Evolutionary conservation across 1,139 yeast species (phyloP), one percentile per base, ranked within the genome.

Genomic region (Meyerozyma elateridarum): DNA sequence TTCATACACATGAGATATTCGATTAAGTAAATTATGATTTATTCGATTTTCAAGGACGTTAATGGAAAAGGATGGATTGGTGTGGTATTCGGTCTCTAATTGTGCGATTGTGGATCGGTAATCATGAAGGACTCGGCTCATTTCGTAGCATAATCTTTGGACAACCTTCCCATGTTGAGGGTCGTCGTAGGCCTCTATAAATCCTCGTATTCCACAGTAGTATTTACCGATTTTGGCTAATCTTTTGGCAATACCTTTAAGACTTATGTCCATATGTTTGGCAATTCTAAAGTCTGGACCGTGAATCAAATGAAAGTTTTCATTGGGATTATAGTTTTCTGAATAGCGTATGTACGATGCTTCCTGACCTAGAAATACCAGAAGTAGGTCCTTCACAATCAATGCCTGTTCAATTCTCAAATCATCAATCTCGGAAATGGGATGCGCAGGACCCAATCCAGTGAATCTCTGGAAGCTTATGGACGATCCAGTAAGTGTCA

Each of bases 271-370:
- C 45, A 91, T 61, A 38, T 77, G 77, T 45, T 77, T 80, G 24
- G 84, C 81, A 18, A 85, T 72, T 41, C 76, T 72, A 55, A 71
- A 88, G 37, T 83, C 91, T 1, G 95, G 93, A 0, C 95, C 95
- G 12, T 52, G 54, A 4, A 82, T 59, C 28, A 72, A 50, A 8
- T 56, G 46, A 6, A 50, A 51, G 4, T 51, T 37, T 13, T 58
- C 53, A 0, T 40, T 33, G 0, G 76, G 75, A 46, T 79, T 75
- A 46, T 73, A 85, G 18, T 67, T 64, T 32, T 76, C 84, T 28
- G 80, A 70, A 49, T 73, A 85, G 28, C 89, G 64, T 17, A 91
- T 76, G 45, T 82, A 87, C 21, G 68, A 66, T 0, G 97, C 96
- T 52, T 88, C 95, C 27, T 75, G 61, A 1, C 97, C 97, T 31